Evolutionary conservation across 2,329 filamentous ascomycete species (phyloP).

Genomic region (Tricladium varicosporioides): DNA sequence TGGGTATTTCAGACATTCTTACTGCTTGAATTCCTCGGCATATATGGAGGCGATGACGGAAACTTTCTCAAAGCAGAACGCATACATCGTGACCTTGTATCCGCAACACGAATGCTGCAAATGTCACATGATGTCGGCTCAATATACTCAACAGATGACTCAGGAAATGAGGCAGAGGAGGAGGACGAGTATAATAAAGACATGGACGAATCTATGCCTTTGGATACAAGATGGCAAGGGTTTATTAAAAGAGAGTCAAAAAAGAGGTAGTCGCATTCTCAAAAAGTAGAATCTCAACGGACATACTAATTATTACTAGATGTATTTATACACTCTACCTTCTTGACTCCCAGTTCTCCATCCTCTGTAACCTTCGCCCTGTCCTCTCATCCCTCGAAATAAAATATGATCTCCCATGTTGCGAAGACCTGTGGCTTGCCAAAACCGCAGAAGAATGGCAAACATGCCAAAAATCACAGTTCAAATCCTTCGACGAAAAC

Average conservation of each 20-base stretch:
- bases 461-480: conserved; percentile 1
- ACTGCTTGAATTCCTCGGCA: conserved; percentile 9
- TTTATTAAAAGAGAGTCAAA: conserved; percentile 7
- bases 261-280: conserved; percentile 3
- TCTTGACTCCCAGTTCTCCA: conserved; percentile 10
- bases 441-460: conserved; percentile 1
- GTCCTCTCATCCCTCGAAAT: conserved; percentile 10
- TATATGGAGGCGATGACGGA: conserved; percentile 10
- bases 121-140: conserved; percentile 44
- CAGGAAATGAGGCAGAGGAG: background rate
- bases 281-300: no score
- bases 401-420: conserved; percentile 11
- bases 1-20: conserved; percentile 10
- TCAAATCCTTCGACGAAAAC: conserved; percentile 8
- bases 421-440: conserved; percentile 11
- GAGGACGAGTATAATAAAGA: conserved; percentile 7
- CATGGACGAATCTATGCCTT: background rate
- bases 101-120: conserved; percentile 10
- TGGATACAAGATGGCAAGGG: conserved; percentile 7
- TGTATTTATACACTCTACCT: conserved; percentile 11
- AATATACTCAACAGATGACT: conserved; percentile 41
- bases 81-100: conserved; percentile 10
- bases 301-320: background rate
- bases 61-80: conserved; percentile 10
- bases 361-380: conserved; percentile 9